Evolutionary conservation across 495 filamentous ascomycete genomes (phyloP).

Genomic region (Bathelium albidoporum): DNA sequence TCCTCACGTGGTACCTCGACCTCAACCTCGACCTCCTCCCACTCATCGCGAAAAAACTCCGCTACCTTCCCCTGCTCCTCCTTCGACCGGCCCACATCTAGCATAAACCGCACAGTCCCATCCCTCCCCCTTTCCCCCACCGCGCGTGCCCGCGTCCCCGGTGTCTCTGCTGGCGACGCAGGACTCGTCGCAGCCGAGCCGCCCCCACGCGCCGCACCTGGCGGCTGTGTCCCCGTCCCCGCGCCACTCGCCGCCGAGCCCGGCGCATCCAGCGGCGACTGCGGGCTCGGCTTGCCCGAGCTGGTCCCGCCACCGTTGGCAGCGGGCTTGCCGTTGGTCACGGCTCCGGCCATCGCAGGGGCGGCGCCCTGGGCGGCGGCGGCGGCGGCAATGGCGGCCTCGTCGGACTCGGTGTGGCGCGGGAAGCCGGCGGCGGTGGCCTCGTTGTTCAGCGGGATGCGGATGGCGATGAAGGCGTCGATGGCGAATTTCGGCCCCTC

Average conservation of each 20-base stretch:
- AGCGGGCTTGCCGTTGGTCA: slow-evolving; percentile 24
- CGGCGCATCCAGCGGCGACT: background rate
- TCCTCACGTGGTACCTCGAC: slow-evolving; percentile 35
- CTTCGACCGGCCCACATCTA: slow-evolving; percentile 66
- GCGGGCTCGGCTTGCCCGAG: slow-evolving; percentile 1
- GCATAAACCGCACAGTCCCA: slow-evolving; percentile 81
- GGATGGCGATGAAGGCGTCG: slow-evolving; percentile 68
- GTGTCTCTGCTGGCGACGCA: background rate
- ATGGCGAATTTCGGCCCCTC: slow-evolving; percentile 61
- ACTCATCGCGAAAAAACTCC: slow-evolving; percentile 61
- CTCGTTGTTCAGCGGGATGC: slow-evolving; percentile 76
- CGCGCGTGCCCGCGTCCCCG: slow-evolving; percentile 11
- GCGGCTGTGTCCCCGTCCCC: background rate
- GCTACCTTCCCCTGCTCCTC: slow-evolving; percentile 58
- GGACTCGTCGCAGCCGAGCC: slow-evolving; percentile 16
- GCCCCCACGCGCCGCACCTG: slow-evolving; percentile 29
- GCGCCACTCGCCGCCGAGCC: background rate
- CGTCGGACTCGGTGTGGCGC: slow-evolving; percentile 39
- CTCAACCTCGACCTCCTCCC: slow-evolving; percentile 66
- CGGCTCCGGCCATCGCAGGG: slow-evolving; percentile 20
- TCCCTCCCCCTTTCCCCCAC: slow-evolving; percentile 49
- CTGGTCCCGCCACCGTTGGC: slow-evolving; percentile 6
- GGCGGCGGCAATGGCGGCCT: slow-evolving; percentile 6
- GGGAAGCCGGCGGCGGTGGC: slow-evolving; percentile 43
- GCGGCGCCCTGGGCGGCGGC: slow-evolving; percentile 18